Evolutionary conservation across 768 basidiomycete species (phyloP), one percentile per base, ranked within the genome.

Genomic region (Lactarius quietus): DNA sequence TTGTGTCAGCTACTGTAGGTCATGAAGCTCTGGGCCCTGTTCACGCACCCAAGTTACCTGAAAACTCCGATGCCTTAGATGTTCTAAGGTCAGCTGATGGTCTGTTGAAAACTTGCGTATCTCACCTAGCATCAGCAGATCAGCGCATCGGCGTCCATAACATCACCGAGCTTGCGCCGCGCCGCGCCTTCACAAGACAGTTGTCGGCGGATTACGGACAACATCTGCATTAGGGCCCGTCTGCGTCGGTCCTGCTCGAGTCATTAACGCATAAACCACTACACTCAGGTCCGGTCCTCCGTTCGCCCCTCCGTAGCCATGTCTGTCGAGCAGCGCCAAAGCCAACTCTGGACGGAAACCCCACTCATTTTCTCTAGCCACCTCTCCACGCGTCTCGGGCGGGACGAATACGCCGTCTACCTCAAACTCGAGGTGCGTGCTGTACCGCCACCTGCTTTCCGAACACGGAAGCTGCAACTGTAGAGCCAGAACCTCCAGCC

Each of bases 401-500:
- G 35, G 15, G 59, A 52, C 20, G 31, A 64, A 18, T 61, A 54
- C 35, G 39, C 33, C 29, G 43, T 64, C 26, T 59, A 64, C 38
- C 65, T 66, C 31, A 66, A 66, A 45, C 65, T 66, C 31, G 65
- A 66, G 55, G 65, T 66, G 41, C 48, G 18, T 36, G 31, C 35
- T 20, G 53, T 26, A 1, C 31, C 26, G 18, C 20, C 38, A 35
- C 28, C 9, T 15, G 18, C 28, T 14, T 20, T 26, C 41, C 20
- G n/a, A 36, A n/a, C 62, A 28, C 43, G 20, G n/a, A 29, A 33
- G 10, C n/a, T 26, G 43, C 1, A 20, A 38, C 26, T 23, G n/a
- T n/a, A 3, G n/a, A 15, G 20, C 29, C 72, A 91, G 90, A 89
- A 83, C 66, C 77, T 92, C 2, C 90, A 92, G 63, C 86, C 86